Evolutionary conservation across 108 stramenopile genomes (phyloP).

Genomic region (Stephanodiscus minutulus): DNA sequence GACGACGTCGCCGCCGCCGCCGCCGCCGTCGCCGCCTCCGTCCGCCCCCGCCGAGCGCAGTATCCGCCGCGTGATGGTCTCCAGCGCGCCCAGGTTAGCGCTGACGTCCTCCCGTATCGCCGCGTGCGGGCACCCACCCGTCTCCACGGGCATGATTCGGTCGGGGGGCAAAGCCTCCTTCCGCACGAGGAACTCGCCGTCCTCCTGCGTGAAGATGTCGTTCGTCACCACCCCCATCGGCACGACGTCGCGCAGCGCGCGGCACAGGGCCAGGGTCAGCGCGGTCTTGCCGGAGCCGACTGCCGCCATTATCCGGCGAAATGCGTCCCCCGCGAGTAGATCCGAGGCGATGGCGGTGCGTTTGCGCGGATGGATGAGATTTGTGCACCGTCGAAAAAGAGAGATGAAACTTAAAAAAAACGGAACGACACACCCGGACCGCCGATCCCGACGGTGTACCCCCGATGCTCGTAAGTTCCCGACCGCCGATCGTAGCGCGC

Average conservation of each 20-base stretch:
- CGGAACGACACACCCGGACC: slow-evolving; percentile 56
- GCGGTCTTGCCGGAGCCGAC: slow-evolving; percentile 92
- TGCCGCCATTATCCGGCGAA: too few species aligned
- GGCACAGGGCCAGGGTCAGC: slow-evolving; percentile 77
- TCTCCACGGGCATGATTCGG: slow-evolving; percentile 94
- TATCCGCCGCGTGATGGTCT: slow-evolving; percentile 82
- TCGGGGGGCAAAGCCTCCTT: slow-evolving; percentile 74
- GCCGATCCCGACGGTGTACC: slow-evolving; percentile 93
- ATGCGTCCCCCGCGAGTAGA: neutral
- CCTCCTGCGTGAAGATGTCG: slow-evolving; percentile 99
- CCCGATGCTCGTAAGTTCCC: slow-evolving; percentile 56
- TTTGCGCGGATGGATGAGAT: too few species aligned
- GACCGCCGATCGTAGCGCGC: slow-evolving; percentile 49
- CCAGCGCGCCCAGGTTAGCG: slow-evolving; percentile 93
- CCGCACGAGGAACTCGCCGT: slow-evolving; percentile 92
- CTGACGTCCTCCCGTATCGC: slow-evolving; percentile 96
- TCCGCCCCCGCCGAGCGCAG: slow-evolving; percentile 7
- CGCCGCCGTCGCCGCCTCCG: neutral
- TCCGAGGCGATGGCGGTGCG: too few species aligned
- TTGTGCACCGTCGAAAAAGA: too few species aligned
- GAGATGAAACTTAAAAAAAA: neutral
- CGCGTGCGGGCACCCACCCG: slow-evolving; percentile 99
- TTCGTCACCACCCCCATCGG: slow-evolving; percentile 91
- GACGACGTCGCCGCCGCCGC: neutral
- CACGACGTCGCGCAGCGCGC: slow-evolving; percentile 50